Percentiles rank a stretch among this genome's conserved stretches.
Evolutionary conservation across 257 asterid species (phyloP).

Genomic region (Linderniella brevidens): DNA sequence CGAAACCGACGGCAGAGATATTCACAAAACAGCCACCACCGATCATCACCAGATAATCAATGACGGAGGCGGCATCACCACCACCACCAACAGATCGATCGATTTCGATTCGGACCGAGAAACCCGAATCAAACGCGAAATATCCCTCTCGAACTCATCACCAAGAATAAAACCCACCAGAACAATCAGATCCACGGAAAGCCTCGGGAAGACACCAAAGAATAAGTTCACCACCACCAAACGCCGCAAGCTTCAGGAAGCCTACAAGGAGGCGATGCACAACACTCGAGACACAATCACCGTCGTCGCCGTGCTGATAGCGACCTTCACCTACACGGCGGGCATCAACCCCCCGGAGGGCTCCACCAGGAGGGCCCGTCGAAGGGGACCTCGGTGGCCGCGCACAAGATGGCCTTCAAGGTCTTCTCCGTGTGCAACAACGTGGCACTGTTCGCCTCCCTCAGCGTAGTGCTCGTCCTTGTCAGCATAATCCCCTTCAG

Average conservation of each 20-base stretch:
- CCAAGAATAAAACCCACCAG: too few species aligned
- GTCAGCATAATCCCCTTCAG: slow-evolving; percentile 4
- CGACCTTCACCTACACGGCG: slow-evolving; percentile 1
- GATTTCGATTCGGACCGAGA: too few species aligned
- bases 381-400: slow-evolving; percentile 2
- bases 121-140: too few species aligned
- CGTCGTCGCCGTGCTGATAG: background rate
- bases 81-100: too few species aligned
- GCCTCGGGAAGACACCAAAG: too few species aligned
- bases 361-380: slow-evolving; percentile 5
- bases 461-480: background rate
- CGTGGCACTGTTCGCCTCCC: slow-evolving; percentile 2
- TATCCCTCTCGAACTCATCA: too few species aligned
- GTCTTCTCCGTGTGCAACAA: slow-evolving; percentile 5
- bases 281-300: background rate
- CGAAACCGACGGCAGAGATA: too few species aligned
- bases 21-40: too few species aligned
- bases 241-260: slow-evolving; percentile 1
- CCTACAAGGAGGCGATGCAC: slow-evolving; percentile 2
- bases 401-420: background rate
- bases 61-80: too few species aligned
- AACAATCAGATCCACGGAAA: too few species aligned
- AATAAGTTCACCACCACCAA: background rate
- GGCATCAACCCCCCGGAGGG: slow-evolving; percentile 5
- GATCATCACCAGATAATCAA: too few species aligned